A percentile compares a stretch with the other conserved stretches of the same genome.
Conservation (phyloP, 192 early-diverging fungal species). For the Spinellus fusiger region DNA sequence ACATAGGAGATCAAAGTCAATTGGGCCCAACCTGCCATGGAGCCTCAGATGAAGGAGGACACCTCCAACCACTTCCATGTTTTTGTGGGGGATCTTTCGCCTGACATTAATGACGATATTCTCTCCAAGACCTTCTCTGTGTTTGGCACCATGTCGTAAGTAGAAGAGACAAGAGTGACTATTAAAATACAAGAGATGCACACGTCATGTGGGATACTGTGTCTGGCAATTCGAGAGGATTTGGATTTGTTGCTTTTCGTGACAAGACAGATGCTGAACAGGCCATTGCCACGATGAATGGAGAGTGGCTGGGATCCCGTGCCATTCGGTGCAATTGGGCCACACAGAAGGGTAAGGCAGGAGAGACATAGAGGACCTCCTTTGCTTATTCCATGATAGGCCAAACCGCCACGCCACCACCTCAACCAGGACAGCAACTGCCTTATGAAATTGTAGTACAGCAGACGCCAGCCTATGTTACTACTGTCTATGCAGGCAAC, state of each 20-base stretch:
- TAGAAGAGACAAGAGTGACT: too few relatives aligned
- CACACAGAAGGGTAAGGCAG: slow-evolving; percentile 67
- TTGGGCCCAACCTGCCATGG: slow-evolving; percentile 23
- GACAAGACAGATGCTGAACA: slow-evolving; percentile 83
- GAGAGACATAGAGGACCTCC: slow-evolving; percentile 7
- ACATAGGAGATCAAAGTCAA: slow-evolving; percentile 29
- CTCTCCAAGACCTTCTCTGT: slow-evolving; percentile 70
- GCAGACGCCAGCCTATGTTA: slow-evolving; percentile 78
- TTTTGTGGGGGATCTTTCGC: slow-evolving; percentile 90
- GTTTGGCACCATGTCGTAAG: slow-evolving; percentile 73
- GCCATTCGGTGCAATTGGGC: slow-evolving; percentile 93
- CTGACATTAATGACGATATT: slow-evolving; percentile 84
- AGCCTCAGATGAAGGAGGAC: slow-evolving; percentile 27
- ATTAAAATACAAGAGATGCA: slow-evolving; percentile 57
- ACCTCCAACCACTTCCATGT: slow-evolving; percentile 65
- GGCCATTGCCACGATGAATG: slow-evolving; percentile 84
- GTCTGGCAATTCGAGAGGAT: slow-evolving; percentile 87
- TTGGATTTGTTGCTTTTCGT: slow-evolving; percentile 88
- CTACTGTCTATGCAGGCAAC: slow-evolving; percentile 88
- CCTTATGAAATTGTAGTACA: slow-evolving; percentile 65
- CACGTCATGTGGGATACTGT: slow-evolving; percentile 90
- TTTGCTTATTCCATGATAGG: slow-evolving; percentile 6
- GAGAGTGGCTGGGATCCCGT: slow-evolving; percentile 79
- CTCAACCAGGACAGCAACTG: slow-evolving; percentile 41
- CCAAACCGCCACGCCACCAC: slow-evolving; percentile 33